phyloP scores from a whole-genome alignment of 139 green algal species.

The Micractinium sp. region DNA sequence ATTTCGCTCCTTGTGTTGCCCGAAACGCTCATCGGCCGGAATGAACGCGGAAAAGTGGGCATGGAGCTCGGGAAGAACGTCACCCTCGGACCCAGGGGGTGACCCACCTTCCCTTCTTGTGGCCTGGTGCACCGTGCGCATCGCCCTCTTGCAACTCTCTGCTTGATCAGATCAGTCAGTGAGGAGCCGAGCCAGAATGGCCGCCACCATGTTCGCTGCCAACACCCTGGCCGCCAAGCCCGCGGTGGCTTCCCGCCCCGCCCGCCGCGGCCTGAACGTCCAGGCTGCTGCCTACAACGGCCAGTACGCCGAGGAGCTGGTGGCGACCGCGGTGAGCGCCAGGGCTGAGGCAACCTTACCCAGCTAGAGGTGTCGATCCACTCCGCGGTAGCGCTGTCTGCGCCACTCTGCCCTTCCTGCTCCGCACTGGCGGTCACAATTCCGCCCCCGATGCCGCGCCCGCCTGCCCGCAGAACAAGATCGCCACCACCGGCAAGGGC shows the following conservation, averaged over 20 bases:
- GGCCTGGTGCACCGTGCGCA: too few relatives aligned
- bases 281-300: conserved; percentile 31
- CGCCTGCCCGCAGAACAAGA: conserved; percentile 69
- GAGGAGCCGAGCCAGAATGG: conserved; percentile 1
- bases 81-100: too few relatives aligned
- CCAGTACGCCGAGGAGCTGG: conserved; percentile 31
- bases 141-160: neutral
- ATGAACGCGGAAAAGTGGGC: too few relatives aligned
- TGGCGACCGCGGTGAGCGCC: conserved; percentile 18
- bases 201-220: conserved; percentile 4
- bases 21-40: too few relatives aligned
- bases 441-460: neutral
- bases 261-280: neutral
- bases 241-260: neutral
- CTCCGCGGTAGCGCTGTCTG: too few relatives aligned
- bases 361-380: neutral
- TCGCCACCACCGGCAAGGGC: conserved; percentile 86
- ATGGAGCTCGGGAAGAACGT: too few relatives aligned
- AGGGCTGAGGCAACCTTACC: too few relatives aligned
- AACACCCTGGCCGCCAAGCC: neutral
- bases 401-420: neutral
- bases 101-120: too few relatives aligned
- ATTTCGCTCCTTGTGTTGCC: too few relatives aligned
- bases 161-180: neutral
- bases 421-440: neutral